These are phyloP conservation scores for Hypoxylon sp. DNA, from an alignment of 2,329 filamentous ascomycete species.

Conservation along the genomic window DNA sequence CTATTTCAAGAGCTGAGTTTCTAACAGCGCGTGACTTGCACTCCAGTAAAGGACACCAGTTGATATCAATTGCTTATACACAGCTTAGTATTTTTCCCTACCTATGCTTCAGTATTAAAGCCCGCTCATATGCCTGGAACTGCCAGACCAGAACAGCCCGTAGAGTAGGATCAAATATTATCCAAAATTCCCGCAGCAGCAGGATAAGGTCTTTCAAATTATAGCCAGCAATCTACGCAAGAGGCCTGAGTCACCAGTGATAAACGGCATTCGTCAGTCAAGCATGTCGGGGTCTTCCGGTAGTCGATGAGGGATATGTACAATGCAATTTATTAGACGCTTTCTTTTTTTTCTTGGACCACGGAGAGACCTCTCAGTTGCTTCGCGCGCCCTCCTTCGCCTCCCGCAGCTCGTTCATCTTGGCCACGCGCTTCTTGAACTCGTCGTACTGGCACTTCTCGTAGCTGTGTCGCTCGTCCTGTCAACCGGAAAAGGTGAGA, in stretches of 20 bases:
- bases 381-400: constrained; percentile 85
- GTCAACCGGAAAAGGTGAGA: constrained; percentile 15
- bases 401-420: constrained; percentile 96
- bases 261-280: no score
- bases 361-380: constrained; percentile 65
- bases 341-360: background rate
- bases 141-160: no score
- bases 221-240: constrained; percentile 6
- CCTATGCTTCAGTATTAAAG: no score
- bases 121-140: no score
- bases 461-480: constrained; percentile 97
- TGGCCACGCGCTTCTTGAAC: constrained; percentile 97
- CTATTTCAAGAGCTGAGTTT: no score
- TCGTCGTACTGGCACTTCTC: constrained; percentile 99
- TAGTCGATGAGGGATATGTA: constrained; percentile 20
- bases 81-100: no score
- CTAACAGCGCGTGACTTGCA: no score
- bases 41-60: no score
- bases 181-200: no score
- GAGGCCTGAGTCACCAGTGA: background rate
- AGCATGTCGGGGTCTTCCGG: background rate
- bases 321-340: constrained; percentile 2
- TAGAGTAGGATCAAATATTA: no score
- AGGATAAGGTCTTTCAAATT: no score
- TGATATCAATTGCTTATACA: no score